Base-by-base conservation (phyloP, 2,329 filamentous ascomycete species). In the Diplodia mutila region DNA sequence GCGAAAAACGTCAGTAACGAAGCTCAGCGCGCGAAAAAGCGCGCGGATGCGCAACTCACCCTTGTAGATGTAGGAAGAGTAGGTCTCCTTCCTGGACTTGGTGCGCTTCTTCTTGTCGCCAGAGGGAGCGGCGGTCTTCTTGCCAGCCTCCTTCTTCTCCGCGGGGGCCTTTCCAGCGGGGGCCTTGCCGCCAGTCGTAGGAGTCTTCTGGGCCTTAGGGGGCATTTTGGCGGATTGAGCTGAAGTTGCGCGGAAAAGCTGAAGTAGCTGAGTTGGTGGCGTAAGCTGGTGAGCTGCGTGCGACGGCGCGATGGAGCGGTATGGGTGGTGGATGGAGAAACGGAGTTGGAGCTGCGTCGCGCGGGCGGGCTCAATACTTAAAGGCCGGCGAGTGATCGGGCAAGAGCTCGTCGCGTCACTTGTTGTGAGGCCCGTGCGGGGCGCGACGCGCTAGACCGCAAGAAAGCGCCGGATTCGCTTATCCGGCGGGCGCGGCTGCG, bases 31-130 rank as follows among this genome's bases (percentile, higher is more conserved):
- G 61, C 42, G 48, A 53, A 49, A 34, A 42, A 34, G 29, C 59
- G 69, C 68, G 73, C 69, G 27, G 80, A 68, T 16, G 51, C 67
- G 70, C 68, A 46, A 80, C 88, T 82, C 80, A 97, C 94, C 95
- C 88, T 98, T 99, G 92, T 98, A 99, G 85, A 99, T 99, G 89
- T 99, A 99, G 67, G 93, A 96, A 75, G 92, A 96, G 88, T 99
- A 99, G n/a, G 95, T 99, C 89, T 99, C 95, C 91, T 98, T 98
- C 85, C 95, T 91, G 75, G 94, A 92, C 94, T 99, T 99, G 86
- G 93, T 97, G 80, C 95, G 93, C 94, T 98, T 99, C 92, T 99
- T 99, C 93, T 98, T 98, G 77, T 98, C 95, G 73, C 95, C 95
- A 80, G 92, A 89, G 70, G 94, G 89, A 69, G 94, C 93, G 75